Conservation (phyloP, 169 alveolate genomes). For the Eimeria tenella region DNA sequence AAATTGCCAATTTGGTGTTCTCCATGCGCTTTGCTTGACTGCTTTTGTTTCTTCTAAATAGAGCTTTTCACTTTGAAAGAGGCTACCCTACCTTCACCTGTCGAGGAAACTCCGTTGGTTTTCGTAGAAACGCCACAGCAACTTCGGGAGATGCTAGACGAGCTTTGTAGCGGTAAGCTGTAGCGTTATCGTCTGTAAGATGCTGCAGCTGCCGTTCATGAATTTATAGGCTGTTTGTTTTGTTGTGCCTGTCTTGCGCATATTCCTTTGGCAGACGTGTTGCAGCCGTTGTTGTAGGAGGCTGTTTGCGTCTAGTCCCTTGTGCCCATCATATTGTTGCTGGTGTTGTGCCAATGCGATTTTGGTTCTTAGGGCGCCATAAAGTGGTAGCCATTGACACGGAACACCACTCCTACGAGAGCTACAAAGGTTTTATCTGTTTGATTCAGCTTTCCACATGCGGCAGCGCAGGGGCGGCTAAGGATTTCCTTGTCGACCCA, state of each 20-base stretch:
- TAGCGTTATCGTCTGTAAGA: background rate
- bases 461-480: constrained; percentile 81
- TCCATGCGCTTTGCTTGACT: background rate
- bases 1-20: too few species aligned
- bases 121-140: constrained; percentile 85
- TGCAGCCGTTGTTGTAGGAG: background rate
- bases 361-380: constrained; percentile 73
- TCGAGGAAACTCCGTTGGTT: constrained; percentile 86
- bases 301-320: background rate
- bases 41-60: background rate
- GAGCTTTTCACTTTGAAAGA: constrained; percentile 29
- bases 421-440: constrained; percentile 94
- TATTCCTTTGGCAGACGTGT: background rate
- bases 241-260: background rate
- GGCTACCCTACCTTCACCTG: constrained; percentile 8
- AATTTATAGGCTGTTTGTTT: background rate
- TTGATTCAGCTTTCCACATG: constrained; percentile 91
- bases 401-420: constrained; percentile 93
- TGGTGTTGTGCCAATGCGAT: background rate
- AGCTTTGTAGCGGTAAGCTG: constrained; percentile 76
- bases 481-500: constrained; percentile 94
- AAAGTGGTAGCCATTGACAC: constrained; percentile 94
- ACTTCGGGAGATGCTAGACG: constrained; percentile 85
- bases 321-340: background rate
- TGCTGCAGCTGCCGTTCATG: constrained; percentile 3